Evolutionary conservation across 164 flowering plant genomes (phyloP), one percentile per base, ranked within the genome.

Genomic region (Cinnamomum micranthum): DNA sequence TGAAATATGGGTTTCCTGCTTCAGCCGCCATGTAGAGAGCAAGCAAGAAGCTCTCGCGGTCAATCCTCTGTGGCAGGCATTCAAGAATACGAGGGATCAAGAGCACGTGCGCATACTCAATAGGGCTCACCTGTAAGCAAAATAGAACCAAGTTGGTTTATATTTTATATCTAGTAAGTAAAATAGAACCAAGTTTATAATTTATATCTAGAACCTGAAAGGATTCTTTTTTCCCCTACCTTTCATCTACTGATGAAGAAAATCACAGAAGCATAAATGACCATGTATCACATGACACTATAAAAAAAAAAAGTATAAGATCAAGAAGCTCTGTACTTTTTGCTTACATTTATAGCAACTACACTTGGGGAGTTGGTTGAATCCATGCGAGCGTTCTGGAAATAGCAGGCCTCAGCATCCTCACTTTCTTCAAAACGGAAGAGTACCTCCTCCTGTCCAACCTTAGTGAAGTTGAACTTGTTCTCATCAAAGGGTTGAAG

Each of bases 31-130:
- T 86, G 74, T 88, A 71, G n/a, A 90, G 85, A 17, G 98, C 94
- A 75, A 92, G 90, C 84, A 89, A 74, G 78, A 92, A 85, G 85
- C 94, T 92, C 63, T 81, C 85, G 65, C 67, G 83, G 74, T 94
- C 96, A 75, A 94, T 91, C 84, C 87, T 85, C 79, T 92, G 97
- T 23, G 96, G 96, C 78, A 91, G 78, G 80, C 88, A 77, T 47
- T 92, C 91, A 4, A 88, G 87, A 69, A 92, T 77, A 1, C 78
- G 86, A 17, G 98, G 98, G 50, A 94, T 89, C 78, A 94, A 75
- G 66, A 93, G 90, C 65, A 93, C 98, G 75, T 93, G 98, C 1
- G 97, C 97, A 76, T 92, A 93, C 71, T 92, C 97, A 65, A 94
- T 92, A 0, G 98, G 98, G 80, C 97, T 94, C 55, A 94, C 95